These are phyloP conservation scores for Acmispon strigosus DNA, from an alignment of 306 rosid genomes.

Conservation along the genomic window DNA sequence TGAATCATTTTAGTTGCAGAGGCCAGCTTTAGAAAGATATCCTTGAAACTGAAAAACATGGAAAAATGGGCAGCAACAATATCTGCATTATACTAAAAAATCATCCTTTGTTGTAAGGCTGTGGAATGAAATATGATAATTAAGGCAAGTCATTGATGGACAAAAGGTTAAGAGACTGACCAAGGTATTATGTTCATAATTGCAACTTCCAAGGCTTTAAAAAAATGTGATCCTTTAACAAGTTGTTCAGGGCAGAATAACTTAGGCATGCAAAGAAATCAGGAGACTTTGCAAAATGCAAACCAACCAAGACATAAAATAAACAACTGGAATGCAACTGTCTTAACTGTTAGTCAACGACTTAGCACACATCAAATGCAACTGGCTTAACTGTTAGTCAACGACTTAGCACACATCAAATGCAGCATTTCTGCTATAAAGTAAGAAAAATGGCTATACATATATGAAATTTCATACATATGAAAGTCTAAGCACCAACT, in stretches of 20 bases:
- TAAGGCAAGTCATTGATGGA: not conserved
- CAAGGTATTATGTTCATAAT: not conserved
- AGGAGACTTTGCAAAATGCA: slow-evolving; percentile 3
- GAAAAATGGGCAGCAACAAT: not conserved
- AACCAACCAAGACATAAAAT: not conserved
- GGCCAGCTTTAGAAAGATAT: not conserved
- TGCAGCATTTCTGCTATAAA: not conserved
- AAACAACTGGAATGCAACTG: too few species aligned
- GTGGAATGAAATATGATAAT: not conserved
- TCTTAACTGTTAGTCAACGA: too few species aligned
- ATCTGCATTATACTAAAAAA: slow-evolving; percentile 5
- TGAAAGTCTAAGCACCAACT: not conserved
- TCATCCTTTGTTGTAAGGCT: not conserved
- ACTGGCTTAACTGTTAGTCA: not conserved
- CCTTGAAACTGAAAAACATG: not conserved
- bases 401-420: not conserved
- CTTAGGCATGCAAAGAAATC: not conserved
- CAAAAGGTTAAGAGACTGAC: not conserved
- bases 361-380: too few species aligned
- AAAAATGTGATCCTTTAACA: slow-evolving; percentile 1
- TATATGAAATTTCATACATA: not conserved
- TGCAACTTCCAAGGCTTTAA: not conserved
- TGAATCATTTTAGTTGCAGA: slow-evolving; percentile 4
- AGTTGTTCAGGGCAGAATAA: not conserved
- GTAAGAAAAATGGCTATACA: slow-evolving; percentile 2